Evolutionary conservation across 176 grass and related monocot genomes (phyloP), one percentile per base, ranked within the genome.

Genomic region (Poa pratensis): DNA sequence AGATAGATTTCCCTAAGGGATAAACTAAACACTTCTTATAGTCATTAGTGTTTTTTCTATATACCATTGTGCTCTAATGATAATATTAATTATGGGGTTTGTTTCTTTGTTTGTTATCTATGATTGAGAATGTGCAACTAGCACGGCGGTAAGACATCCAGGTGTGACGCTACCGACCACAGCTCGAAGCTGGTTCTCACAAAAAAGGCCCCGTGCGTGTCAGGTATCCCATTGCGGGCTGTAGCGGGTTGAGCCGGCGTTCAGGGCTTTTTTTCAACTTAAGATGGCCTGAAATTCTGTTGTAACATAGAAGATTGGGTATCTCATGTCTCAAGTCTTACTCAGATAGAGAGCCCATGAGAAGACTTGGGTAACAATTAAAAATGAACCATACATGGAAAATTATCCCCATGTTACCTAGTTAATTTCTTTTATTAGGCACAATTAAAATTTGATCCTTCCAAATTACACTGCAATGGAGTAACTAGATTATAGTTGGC

Each of bases 371-470:
- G 5, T 80, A 30, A 30, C 28, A 30, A 30, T 30, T 30, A 30
- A 71, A 78, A 10, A 26, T n/a, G 63, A 83, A 61, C n/a, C 16
- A 75, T 49, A 42, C 19, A 76, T 69, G 50, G 27, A 75, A 17
- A 16, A 61, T 23, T 50, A 20, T 66, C 58, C 20, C 20, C 8
- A n/a, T 51, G 24, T 48, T 43, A 48, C 42, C 20, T 53, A 48
- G 42, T 40, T 61, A 71, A 65, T 18, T 77, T 78, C 0, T 30
- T 13, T 23, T 64, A n/a, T 28, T 83, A 50, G 16, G 15, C 9
- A 55, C 57, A 39, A 39, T 64, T 24, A 46, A 73, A 81, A 80
- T 30, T 45, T 35, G 4, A 19, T 5, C 20, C 54, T 59, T 22
- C 24, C 30, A n/a, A 83, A 73, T 49, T 62, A 15, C 17, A 83